phyloP scores from a whole-genome alignment of 2,329 filamentous ascomycete species.

The Ambrosiella cleistominuta region DNA sequence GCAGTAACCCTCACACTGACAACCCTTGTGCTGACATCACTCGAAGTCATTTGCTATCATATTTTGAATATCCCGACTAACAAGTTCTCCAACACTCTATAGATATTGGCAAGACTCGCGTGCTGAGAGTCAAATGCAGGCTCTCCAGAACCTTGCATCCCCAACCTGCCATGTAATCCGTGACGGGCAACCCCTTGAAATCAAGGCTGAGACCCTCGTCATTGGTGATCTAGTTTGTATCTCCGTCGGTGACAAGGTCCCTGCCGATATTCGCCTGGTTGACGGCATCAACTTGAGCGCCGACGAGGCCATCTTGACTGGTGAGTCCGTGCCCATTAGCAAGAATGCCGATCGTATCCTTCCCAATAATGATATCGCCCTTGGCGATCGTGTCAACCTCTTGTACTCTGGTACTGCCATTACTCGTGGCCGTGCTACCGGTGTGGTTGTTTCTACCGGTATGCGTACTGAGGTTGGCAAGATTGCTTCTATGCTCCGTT shows the following conservation, averaged over 20 bases:
- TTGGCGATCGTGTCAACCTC: conserved; percentile 54
- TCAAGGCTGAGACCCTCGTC: conserved; percentile 41
- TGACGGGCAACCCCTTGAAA: conserved; percentile 30
- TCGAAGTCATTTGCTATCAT: not conserved
- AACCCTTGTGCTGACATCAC: not conserved
- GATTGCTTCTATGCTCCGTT: conserved; percentile 52
- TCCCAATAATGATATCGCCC: conserved; percentile 34
- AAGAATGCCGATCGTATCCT: conserved; percentile 43
- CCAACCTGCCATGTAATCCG: conserved; percentile 43
- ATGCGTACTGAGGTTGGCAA: conserved; percentile 61
- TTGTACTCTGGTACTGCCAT: conserved; percentile 56
- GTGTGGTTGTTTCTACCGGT: conserved; percentile 51
- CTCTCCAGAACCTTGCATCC: conserved; percentile 38
- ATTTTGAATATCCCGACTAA: not conserved
- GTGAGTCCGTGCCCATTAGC: conserved; percentile 52
- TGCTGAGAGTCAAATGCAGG: conserved; percentile 45
- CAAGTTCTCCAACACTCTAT: not conserved
- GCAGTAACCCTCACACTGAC: conserved; percentile 1
- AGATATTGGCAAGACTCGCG: conserved; percentile 34
- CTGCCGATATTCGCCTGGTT: conserved; percentile 48
- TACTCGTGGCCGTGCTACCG: conserved; percentile 50
- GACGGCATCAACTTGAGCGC: conserved; percentile 57
- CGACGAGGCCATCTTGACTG: conserved; percentile 58
- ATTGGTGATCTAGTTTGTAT: conserved; percentile 47
- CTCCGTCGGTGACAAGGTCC: conserved; percentile 49